phyloP scores from a whole-genome alignment of 2,329 filamentous ascomycete genomes.

The Helminthosporium solani region DNA sequence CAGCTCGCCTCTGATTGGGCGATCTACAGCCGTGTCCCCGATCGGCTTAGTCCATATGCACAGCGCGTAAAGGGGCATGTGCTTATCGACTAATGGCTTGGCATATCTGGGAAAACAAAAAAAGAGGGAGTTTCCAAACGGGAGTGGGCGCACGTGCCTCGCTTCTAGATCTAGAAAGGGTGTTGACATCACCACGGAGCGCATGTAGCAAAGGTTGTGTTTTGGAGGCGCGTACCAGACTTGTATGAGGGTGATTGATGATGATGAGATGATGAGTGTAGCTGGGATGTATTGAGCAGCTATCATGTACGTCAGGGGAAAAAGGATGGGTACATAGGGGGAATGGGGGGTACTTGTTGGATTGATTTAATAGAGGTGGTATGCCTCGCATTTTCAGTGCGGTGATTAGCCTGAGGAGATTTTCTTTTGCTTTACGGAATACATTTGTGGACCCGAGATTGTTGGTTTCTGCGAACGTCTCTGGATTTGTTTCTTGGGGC shows the following conservation, averaged over 20 bases:
- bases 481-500: neutral
- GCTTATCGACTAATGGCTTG: too few relatives aligned
- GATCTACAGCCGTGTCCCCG: too few relatives aligned
- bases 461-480: neutral
- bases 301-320: slow-evolving; percentile 19
- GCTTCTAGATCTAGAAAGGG: slow-evolving; percentile 4
- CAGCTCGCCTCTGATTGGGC: too few relatives aligned
- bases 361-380: neutral
- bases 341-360: neutral
- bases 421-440: neutral
- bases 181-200: slow-evolving; percentile 10
- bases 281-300: slow-evolving; percentile 15
- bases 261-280: slow-evolving; percentile 17
- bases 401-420: neutral
- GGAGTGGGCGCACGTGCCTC: slow-evolving; percentile 1
- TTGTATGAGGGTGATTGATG: slow-evolving; percentile 1
- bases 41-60: too few relatives aligned
- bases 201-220: neutral
- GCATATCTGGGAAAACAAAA: too few relatives aligned
- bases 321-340: slow-evolving; percentile 15
- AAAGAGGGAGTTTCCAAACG: too few relatives aligned
- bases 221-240: neutral
- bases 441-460: neutral
- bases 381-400: slow-evolving; percentile 1
- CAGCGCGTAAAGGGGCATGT: too few relatives aligned